A percentile compares a stretch with the other conserved stretches of the same genome.
phyloP scores from a whole-genome alignment of 2,329 filamentous ascomycete genomes.

The Alternaria solani region DNA sequence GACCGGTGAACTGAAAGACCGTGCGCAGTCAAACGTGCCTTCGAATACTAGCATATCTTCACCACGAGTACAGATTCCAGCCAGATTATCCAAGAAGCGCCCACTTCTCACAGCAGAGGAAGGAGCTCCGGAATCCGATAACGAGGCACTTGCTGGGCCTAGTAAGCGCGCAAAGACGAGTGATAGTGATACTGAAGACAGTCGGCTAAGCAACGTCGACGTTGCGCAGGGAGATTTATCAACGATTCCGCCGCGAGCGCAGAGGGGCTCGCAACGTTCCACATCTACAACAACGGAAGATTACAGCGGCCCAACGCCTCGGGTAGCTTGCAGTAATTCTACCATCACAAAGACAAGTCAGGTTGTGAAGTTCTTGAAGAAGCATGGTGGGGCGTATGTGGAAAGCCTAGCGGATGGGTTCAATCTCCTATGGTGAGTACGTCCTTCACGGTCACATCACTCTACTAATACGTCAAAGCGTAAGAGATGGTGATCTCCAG shows the following conservation, averaged over 20 bases:
- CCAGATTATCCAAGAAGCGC: conserved; percentile 23
- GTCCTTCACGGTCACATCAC: neutral
- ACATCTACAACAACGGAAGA: conserved; percentile 13
- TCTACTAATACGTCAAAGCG: conserved; percentile 40
- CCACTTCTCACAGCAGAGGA: conserved; percentile 7
- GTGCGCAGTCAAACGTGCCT: neutral
- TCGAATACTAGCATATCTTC: conserved; percentile 5
- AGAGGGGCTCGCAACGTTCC: conserved; percentile 29
- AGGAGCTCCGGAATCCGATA: conserved; percentile 2
- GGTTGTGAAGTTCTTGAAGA: conserved; percentile 47
- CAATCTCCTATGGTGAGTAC: conserved; percentile 45
- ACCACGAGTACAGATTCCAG: conserved; percentile 17
- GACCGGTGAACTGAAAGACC: conserved; percentile 22
- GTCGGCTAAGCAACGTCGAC: conserved; percentile 16
- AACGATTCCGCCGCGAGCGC: conserved; percentile 25
- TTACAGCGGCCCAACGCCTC: conserved; percentile 38
- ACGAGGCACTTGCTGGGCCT: conserved; percentile 5
- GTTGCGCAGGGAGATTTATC: conserved; percentile 10
- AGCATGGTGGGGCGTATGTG: conserved; percentile 40
- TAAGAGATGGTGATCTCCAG: conserved; percentile 49
- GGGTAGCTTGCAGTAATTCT: conserved; percentile 48
- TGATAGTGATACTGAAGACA: conserved; percentile 18
- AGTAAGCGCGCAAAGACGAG: conserved; percentile 29
- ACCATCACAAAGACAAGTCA: conserved; percentile 31
- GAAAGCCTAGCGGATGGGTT: conserved; percentile 42